phyloP scores from a whole-genome alignment of 306 rosid species.

The Abrus precatorius region DNA sequence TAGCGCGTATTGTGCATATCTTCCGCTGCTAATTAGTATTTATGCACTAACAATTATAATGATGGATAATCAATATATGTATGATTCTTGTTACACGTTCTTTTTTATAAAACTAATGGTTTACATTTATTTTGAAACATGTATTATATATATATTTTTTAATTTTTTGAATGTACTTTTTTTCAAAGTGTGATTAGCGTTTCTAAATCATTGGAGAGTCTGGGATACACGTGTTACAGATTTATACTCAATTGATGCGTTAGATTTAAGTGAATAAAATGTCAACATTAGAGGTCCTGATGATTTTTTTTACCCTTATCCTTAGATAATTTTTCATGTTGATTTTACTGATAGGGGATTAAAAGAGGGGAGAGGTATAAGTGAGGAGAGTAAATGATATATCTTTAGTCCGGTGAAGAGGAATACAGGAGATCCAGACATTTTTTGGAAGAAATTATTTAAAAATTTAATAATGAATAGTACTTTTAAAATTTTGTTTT shows the following conservation, averaged over 20 bases:
- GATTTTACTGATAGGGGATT: background rate
- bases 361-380: too few relatives aligned
- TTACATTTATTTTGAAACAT: background rate
- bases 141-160: background rate
- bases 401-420: too few relatives aligned
- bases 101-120: too few relatives aligned
- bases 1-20: background rate
- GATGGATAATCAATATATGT: constrained; percentile 1
- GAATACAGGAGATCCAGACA: too few relatives aligned
- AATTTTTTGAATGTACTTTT: too few relatives aligned
- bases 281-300: background rate
- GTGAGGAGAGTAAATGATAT: too few relatives aligned
- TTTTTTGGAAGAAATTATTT: background rate
- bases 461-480: background rate
- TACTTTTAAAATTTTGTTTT: background rate
- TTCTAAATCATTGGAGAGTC: background rate
- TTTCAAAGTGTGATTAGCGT: background rate
- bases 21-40: background rate
- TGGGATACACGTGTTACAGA: background rate
- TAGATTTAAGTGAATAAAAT: background rate
- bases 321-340: background rate
- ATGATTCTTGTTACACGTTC: background rate
- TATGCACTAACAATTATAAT: background rate
- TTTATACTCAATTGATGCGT: background rate
- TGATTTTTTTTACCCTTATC: background rate